Conservation (phyloP, 1,284 basidiomycete genomes). For the Malassezia globosa region DNA sequence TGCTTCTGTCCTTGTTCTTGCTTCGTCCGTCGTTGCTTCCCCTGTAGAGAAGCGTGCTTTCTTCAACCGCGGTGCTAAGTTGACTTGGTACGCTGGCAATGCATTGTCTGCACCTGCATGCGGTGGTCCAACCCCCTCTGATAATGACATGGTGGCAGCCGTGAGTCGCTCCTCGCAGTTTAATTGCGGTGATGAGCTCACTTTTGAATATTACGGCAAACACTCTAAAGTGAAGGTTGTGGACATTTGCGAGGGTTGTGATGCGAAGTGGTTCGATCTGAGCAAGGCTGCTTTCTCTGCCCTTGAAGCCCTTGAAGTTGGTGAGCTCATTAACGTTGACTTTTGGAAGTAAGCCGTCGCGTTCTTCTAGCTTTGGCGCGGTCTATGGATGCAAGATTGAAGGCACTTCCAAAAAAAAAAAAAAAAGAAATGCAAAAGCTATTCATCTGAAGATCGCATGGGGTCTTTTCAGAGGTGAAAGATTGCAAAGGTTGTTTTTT, state of each 20-base stretch:
- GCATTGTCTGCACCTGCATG: constrained; percentile 37
- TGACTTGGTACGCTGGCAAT: constrained; percentile 34
- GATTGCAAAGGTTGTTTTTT: too few relatives aligned
- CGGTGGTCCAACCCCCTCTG: constrained; percentile 33
- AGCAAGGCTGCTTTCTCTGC: constrained; percentile 29
- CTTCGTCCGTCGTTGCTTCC: constrained; percentile 1
- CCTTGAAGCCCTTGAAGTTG: constrained; percentile 23
- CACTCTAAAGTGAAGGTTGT: constrained; percentile 30
- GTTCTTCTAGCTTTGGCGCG: too few relatives aligned
- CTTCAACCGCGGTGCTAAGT: constrained; percentile 17
- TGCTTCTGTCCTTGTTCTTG: constrained; percentile 8
- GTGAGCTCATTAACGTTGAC: constrained; percentile 27
- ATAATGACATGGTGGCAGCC: constrained; percentile 29
- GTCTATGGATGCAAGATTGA: too few relatives aligned
- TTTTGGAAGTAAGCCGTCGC: constrained; percentile 22
- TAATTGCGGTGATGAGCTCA: constrained; percentile 35
- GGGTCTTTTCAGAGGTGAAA: too few relatives aligned
- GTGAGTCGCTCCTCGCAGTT: constrained; percentile 27
- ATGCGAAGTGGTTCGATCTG: constrained; percentile 28
- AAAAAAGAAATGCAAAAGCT: not conserved
- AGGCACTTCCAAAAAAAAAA: not conserved
- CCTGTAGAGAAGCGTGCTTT: constrained; percentile 19
- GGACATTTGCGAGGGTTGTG: constrained; percentile 32
- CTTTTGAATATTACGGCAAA: constrained; percentile 31
- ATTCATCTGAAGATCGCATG: not conserved